Conservation (phyloP, 2,329 filamentous ascomycete species). For the Phaeosphaeria sp. region DNA sequence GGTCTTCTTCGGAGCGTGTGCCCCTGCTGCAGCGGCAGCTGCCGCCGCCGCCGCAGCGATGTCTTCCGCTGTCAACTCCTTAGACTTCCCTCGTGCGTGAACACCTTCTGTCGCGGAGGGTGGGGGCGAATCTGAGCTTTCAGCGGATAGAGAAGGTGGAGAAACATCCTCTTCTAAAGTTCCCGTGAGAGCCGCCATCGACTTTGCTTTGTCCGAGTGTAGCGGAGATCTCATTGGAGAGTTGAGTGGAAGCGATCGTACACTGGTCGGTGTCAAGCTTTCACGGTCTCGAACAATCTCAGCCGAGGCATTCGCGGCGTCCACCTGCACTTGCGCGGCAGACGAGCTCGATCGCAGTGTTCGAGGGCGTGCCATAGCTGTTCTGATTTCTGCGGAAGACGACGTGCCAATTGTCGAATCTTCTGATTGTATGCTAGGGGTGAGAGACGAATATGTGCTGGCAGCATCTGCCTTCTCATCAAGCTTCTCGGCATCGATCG, state of each 20-base stretch:
- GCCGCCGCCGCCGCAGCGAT: slow-evolving; percentile 31
- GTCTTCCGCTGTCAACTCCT: slow-evolving; percentile 27
- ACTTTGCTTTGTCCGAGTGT: slow-evolving; percentile 40
- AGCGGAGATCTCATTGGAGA: slow-evolving; percentile 59
- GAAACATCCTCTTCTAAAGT: slow-evolving; percentile 26
- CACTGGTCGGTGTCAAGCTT: slow-evolving; percentile 68
- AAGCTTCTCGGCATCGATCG: slow-evolving; percentile 25
- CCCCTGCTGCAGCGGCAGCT: slow-evolving; percentile 15
- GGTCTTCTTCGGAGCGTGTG: slow-evolving; percentile 25
- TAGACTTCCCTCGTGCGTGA: slow-evolving; percentile 23
- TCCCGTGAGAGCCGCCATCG: slow-evolving; percentile 14
- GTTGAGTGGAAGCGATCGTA: slow-evolving; percentile 65
- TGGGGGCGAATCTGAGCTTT: slow-evolving; percentile 19
- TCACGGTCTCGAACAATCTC: slow-evolving; percentile 58
- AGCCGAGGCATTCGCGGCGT: slow-evolving; percentile 69
- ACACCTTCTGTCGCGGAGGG: slow-evolving; percentile 7
- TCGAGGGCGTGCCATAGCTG: slow-evolving; percentile 53
- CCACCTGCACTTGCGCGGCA: slow-evolving; percentile 72
- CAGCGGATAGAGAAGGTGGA: slow-evolving; percentile 32
- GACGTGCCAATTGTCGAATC: slow-evolving; percentile 27
- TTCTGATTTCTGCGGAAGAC: slow-evolving; percentile 31
- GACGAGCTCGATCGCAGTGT: slow-evolving; percentile 67
- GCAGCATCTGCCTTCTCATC: slow-evolving; percentile 28
- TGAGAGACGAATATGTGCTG: slow-evolving; percentile 25
- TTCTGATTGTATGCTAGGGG: slow-evolving; percentile 28